phyloP scores from a whole-genome alignment of 768 basidiomycete genomes.

The Lactarius quietus region DNA sequence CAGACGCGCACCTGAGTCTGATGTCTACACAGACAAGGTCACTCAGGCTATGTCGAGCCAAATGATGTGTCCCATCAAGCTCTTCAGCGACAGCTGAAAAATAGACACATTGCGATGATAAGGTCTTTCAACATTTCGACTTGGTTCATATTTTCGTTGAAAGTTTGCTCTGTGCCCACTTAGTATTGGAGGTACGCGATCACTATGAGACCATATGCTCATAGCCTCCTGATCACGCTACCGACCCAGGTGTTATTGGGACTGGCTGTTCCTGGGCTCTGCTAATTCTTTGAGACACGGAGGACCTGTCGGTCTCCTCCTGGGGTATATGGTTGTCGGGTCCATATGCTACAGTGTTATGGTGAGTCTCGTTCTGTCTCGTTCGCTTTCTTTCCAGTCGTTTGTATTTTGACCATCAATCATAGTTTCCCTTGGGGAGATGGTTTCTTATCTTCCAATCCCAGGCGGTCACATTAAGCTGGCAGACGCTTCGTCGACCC shows the following conservation, averaged over 20 bases:
- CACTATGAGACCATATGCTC: not conserved
- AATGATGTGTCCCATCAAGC: not conserved
- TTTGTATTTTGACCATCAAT: not conserved
- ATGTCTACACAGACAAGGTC: constrained; percentile 2
- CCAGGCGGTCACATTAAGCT: constrained; percentile 79
- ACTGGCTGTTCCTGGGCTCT: constrained; percentile 43
- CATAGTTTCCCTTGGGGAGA: constrained; percentile 65
- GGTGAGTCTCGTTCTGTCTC: constrained; percentile 37
- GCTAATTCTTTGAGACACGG: constrained; percentile 47
- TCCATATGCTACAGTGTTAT: constrained; percentile 69
- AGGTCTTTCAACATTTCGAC: constrained; percentile 39
- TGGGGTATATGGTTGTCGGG: constrained; percentile 67
- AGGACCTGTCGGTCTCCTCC: constrained; percentile 70
- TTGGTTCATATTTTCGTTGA: not conserved
- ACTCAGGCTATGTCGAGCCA: not conserved
- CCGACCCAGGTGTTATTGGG: constrained; percentile 39
- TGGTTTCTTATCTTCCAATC: constrained; percentile 75
- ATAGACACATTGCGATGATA: constrained; percentile 81
- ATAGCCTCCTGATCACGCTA: not conserved
- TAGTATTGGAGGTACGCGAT: constrained; percentile 35
- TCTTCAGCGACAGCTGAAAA: constrained; percentile 38
- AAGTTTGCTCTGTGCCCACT: not conserved
- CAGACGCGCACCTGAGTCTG: not conserved
- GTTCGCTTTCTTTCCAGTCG: not conserved
- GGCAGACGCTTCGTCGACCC: constrained; percentile 81